Evolutionary conservation across 1,284 basidiomycete species (phyloP).

Genomic region (Pterula multifida): DNA sequence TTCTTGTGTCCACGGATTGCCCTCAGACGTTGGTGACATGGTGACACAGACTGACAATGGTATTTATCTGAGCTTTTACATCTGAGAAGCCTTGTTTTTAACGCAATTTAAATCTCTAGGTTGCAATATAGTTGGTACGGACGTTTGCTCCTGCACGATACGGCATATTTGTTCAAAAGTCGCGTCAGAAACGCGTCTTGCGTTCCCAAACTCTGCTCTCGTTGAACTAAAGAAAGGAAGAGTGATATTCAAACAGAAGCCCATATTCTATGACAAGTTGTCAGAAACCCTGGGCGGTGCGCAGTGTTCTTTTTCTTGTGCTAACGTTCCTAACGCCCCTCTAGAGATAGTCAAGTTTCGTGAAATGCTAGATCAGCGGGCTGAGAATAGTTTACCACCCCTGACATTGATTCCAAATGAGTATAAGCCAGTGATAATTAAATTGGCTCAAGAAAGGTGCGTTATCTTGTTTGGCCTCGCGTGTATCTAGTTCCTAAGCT

Average conservation of each 20-base stretch:
- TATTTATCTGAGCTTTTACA: no score
- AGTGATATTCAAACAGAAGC: constrained; percentile 69
- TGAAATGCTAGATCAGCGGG: constrained; percentile 45
- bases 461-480: constrained; percentile 10
- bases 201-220: constrained; percentile 23
- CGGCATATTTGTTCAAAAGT: neutral
- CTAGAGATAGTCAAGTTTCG: constrained; percentile 66
- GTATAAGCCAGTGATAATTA: constrained; percentile 64
- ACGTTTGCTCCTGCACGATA: neutral
- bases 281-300: constrained; percentile 75
- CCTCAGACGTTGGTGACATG: constrained; percentile 24
- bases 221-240: constrained; percentile 68
- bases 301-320: constrained; percentile 13
- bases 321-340: constrained; percentile 4
- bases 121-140: no score
- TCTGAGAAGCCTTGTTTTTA: no score
- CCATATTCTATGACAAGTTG: constrained; percentile 59
- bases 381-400: constrained; percentile 30
- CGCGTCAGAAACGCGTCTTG: neutral
- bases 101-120: no score
- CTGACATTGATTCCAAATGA: constrained; percentile 51
- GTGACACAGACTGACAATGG: constrained; percentile 21
- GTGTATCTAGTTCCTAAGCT: neutral
- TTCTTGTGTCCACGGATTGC: constrained; percentile 6
- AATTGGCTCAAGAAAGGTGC: constrained; percentile 73